These are phyloP conservation scores for Lasiosphaeria hispida DNA, from an alignment of 495 filamentous ascomycete species.

Conservation along the genomic window DNA sequence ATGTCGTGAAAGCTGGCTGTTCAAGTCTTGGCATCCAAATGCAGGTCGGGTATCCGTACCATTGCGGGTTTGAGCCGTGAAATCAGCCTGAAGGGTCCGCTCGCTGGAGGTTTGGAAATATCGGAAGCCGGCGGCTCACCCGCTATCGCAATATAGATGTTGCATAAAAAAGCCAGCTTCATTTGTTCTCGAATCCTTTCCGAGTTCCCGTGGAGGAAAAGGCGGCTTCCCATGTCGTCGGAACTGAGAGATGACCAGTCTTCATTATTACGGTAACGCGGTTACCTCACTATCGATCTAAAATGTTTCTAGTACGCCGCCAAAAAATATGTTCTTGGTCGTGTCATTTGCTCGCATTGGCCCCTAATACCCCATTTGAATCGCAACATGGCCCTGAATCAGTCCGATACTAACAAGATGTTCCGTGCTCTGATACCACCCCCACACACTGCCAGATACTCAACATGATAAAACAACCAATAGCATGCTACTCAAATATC, in stretches of 20 bases:
- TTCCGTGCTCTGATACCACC: not conserved
- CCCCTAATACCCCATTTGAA: not conserved
- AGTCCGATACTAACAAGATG: conserved; percentile 4
- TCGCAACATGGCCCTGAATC: not conserved
- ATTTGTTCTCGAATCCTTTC: too few species aligned
- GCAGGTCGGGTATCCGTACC: not conserved
- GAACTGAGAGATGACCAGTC: not conserved
- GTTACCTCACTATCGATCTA: not conserved
- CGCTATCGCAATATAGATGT: not conserved
- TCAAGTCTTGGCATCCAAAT: conserved; percentile 12
- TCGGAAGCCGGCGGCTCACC: not conserved
- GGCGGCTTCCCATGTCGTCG: not conserved
- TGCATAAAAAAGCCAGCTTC: not conserved
- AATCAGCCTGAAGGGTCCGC: conserved; percentile 5
- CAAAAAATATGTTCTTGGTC: not conserved
- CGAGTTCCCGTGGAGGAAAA: too few species aligned
- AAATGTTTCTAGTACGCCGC: not conserved
- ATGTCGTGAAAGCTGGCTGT: conserved; percentile 7
- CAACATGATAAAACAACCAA: conserved; percentile 11
- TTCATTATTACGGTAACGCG: conserved; percentile 3
- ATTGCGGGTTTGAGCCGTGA: conserved; percentile 2
- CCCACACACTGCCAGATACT: conserved; percentile 9
- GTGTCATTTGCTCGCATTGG: not conserved
- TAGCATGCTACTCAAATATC: conserved; percentile 18
- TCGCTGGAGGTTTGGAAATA: not conserved